Conservation (phyloP, 2,329 filamentous ascomycete genomes). For the Calonectria henricotiae region DNA sequence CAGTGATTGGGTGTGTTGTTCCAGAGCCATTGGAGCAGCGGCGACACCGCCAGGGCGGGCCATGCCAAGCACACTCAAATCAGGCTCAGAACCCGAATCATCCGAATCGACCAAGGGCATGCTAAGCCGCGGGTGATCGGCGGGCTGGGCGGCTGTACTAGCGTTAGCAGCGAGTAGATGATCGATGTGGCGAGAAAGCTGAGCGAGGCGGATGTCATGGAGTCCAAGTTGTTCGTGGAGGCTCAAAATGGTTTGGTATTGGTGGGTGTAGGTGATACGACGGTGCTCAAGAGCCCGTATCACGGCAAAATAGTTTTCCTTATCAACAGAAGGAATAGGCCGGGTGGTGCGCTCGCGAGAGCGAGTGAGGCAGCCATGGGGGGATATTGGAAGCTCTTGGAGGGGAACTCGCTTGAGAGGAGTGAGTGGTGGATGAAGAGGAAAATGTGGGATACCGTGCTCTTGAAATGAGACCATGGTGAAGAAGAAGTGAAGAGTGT, state of each 20-base stretch:
- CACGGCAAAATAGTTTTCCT: constrained; percentile 52
- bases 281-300: constrained; percentile 40
- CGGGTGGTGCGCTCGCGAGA: constrained; percentile 45
- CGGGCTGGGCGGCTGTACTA: constrained; percentile 52
- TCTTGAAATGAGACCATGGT: constrained; percentile 42
- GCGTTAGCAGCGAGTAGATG: constrained; percentile 40
- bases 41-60: constrained; percentile 50
- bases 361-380: constrained; percentile 45
- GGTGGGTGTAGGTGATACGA: constrained; percentile 33
- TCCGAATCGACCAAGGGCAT: constrained; percentile 58
- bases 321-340: constrained; percentile 50
- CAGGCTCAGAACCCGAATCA: constrained; percentile 59
- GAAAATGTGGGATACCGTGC: constrained; percentile 12
- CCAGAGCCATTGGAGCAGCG: constrained; percentile 37
- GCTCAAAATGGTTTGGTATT: constrained; percentile 30
- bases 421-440: constrained; percentile 23
- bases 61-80: constrained; percentile 59
- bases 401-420: constrained; percentile 51
- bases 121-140: constrained; percentile 56
- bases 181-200: constrained; percentile 26
- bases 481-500: not conserved
- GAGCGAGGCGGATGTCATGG: constrained; percentile 28
- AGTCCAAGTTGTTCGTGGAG: constrained; percentile 33
- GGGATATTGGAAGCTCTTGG: constrained; percentile 49
- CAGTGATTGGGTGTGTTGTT: constrained; percentile 55